Conservation (phyloP, 2,329 filamentous ascomycete species). For the Trichoderma koningiopsis region DNA sequence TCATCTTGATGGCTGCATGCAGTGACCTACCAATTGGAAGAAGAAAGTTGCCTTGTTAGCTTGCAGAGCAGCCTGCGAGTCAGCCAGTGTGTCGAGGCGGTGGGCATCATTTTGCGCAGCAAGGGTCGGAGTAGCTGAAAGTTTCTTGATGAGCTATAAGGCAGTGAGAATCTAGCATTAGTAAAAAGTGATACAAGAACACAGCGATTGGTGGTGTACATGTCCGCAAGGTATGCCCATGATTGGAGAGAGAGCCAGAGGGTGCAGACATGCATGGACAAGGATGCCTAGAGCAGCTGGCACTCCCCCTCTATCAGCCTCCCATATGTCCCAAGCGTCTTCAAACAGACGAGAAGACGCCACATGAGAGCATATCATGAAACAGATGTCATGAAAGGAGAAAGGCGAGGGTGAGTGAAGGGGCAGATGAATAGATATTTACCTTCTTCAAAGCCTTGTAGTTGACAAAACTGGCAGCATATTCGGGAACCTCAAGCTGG, state of each 20-base stretch:
- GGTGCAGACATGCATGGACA: slow-evolving; percentile 23
- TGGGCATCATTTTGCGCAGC: slow-evolving; percentile 70
- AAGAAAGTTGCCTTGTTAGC: slow-evolving; percentile 99
- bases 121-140: slow-evolving; percentile 87
- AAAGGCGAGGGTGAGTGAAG: not conserved
- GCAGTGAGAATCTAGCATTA: slow-evolving; percentile 13
- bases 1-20: slow-evolving; percentile 32
- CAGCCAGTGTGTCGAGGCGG: slow-evolving; percentile 52
- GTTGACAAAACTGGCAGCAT: slow-evolving; percentile 98
- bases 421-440: not conserved
- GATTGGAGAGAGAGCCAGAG: slow-evolving; percentile 15
- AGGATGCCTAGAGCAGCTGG: slow-evolving; percentile 10
- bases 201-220: slow-evolving; percentile 16
- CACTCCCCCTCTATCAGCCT: slow-evolving; percentile 9
- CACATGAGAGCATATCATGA: not conserved
- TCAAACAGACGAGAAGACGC: not conserved
- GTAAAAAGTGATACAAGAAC: slow-evolving; percentile 15
- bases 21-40: slow-evolving; percentile 78
- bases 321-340: not conserved
- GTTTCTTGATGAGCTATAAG: slow-evolving; percentile 90
- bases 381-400: not conserved
- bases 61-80: slow-evolving; percentile 87
- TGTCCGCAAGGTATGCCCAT: slow-evolving; percentile 1
- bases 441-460: slow-evolving; percentile 99
- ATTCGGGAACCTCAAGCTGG: slow-evolving; percentile 98